Evolutionary conservation across 164 flowering plant genomes (phyloP).

Genomic region (Buxus sempervirens): DNA sequence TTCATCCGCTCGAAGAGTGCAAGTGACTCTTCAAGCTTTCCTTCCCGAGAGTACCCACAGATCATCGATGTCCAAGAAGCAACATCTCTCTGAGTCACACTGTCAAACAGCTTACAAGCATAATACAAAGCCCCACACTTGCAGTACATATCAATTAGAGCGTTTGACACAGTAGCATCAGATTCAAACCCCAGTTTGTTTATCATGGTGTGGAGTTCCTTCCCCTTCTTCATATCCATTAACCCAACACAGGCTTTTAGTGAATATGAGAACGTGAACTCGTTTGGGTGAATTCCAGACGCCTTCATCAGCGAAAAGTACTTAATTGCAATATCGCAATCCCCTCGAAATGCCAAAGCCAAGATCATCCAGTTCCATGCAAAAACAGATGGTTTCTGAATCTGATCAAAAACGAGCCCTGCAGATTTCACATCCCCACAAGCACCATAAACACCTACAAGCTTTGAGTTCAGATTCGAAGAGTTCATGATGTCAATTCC

Average conservation of each 20-base stretch:
- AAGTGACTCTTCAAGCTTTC: conserved; percentile 20
- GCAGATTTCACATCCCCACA: conserved; percentile 54
- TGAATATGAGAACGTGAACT: conserved; percentile 44
- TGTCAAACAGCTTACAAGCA: conserved; percentile 53
- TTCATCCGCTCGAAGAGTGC: conserved; percentile 26
- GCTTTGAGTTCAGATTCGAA: conserved; percentile 38
- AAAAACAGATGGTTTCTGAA: conserved; percentile 22
- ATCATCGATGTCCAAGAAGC: conserved; percentile 72
- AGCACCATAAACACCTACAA: conserved; percentile 56
- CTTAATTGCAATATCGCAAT: conserved; percentile 15
- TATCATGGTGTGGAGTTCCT: conserved; percentile 25
- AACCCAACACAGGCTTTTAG: conserved; percentile 64
- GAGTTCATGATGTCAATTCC: conserved; percentile 14
- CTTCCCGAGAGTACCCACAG: conserved; percentile 43
- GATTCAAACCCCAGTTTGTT: conserved; percentile 30
- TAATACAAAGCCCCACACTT: conserved; percentile 42
- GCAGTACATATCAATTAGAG: conserved; percentile 57
- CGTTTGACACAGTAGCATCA: conserved; percentile 43
- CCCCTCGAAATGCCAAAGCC: conserved; percentile 24
- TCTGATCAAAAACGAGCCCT: conserved; percentile 7
- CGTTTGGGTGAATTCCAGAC: conserved; percentile 35
- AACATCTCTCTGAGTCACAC: conserved; percentile 34
- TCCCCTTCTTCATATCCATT: conserved; percentile 51
- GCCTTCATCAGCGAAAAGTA: conserved; percentile 41
- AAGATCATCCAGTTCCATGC: conserved; percentile 37